Conservation (phyloP, 257 asterid species). For the Solanum clarkiae region DNA sequence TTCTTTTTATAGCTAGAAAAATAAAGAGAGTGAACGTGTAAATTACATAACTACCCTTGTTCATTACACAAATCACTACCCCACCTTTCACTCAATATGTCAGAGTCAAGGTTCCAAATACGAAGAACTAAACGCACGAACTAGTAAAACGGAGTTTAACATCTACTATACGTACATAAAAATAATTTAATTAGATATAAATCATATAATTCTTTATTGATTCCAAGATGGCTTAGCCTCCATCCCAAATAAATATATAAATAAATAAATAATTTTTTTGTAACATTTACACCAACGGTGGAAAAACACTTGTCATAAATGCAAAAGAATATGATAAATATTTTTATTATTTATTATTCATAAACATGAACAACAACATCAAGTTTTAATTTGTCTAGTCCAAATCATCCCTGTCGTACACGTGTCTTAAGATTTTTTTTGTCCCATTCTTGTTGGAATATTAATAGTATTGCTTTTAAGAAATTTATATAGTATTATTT, state of each 20-base stretch:
- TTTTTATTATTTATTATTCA: not conserved
- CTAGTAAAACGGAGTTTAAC: too few relatives aligned
- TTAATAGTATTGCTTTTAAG: not conserved
- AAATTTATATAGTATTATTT: too few relatives aligned
- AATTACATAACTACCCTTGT: not conserved
- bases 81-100: not conserved
- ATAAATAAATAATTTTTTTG: not conserved
- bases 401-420: constrained; percentile 11
- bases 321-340: not conserved
- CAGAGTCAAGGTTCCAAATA: too few relatives aligned
- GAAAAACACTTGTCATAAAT: constrained; percentile 5
- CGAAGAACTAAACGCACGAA: too few relatives aligned
- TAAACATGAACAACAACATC: not conserved
- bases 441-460: constrained; percentile 8
- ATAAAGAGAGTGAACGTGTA: not conserved
- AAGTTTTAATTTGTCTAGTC: not conserved
- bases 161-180: too few relatives aligned
- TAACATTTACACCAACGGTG: not conserved
- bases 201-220: too few relatives aligned
- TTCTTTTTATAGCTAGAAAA: not conserved
- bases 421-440: constrained; percentile 4
- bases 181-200: too few relatives aligned
- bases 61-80: not conserved
- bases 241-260: not conserved
- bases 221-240: too few relatives aligned